These are phyloP conservation scores for Claviceps monticola DNA, from an alignment of 2,329 filamentous ascomycete species.

Conservation along the genomic window DNA sequence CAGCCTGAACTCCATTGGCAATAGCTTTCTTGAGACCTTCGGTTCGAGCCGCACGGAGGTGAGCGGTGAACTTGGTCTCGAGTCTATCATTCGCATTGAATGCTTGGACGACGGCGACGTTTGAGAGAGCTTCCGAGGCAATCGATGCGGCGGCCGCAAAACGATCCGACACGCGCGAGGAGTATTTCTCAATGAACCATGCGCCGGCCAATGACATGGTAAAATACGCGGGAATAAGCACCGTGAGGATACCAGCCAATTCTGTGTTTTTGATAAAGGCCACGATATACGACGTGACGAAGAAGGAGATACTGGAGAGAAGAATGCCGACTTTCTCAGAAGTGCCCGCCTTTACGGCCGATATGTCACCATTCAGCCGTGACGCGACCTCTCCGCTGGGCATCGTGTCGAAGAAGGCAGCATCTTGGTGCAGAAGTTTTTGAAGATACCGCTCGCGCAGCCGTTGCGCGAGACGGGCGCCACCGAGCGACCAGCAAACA, in stretches of 20 bases:
- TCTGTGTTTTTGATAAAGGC: constrained; percentile 34
- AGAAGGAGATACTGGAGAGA: constrained; percentile 36
- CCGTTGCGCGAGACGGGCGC: constrained; percentile 41
- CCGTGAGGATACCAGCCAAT: constrained; percentile 43
- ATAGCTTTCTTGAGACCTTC: constrained; percentile 42
- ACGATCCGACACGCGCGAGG: constrained; percentile 27
- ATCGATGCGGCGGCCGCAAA: constrained; percentile 38
- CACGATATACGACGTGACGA: constrained; percentile 34
- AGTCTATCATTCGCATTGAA: constrained; percentile 38
- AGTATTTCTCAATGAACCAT: constrained; percentile 33
- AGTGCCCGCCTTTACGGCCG: constrained; percentile 45
- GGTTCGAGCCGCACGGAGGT: constrained; percentile 30
- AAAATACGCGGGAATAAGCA: constrained; percentile 40
- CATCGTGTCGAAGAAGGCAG: constrained; percentile 41
- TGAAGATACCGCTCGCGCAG: constrained; percentile 41
- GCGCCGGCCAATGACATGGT: constrained; percentile 39
- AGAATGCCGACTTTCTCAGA: constrained; percentile 48
- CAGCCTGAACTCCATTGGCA: constrained; percentile 41
- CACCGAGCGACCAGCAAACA: constrained; percentile 43
- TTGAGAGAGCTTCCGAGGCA: constrained; percentile 39
- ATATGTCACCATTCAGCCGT: constrained; percentile 43
- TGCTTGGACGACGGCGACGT: constrained; percentile 25
- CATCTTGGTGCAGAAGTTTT: constrained; percentile 40
- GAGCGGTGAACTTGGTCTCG: constrained; percentile 24
- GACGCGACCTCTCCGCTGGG: constrained; percentile 42